Conservation (phyloP, 2,329 filamentous ascomycete species). For the Dothideomycetes sp. region DNA sequence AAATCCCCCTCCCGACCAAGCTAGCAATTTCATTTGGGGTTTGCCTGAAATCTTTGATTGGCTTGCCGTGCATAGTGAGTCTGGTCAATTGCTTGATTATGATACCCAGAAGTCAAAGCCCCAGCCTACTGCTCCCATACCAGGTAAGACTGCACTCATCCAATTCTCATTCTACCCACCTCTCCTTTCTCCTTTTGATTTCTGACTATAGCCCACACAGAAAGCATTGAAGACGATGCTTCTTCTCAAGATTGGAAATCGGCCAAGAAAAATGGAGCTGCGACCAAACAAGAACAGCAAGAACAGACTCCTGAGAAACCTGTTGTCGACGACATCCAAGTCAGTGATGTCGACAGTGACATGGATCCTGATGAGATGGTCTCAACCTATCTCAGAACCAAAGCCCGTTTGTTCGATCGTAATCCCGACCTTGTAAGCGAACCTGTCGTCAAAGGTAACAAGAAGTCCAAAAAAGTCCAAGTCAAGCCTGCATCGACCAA, state of each 20-base stretch:
- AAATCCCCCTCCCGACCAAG: slow-evolving; percentile 48
- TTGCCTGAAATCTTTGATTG: slow-evolving; percentile 82
- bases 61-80: slow-evolving; percentile 65
- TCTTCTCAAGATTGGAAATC: slow-evolving; percentile 1
- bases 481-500: slow-evolving; percentile 10
- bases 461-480: slow-evolving; percentile 18
- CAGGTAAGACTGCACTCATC: slow-evolving; percentile 2
- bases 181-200: not conserved
- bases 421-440: slow-evolving; percentile 46
- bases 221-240: slow-evolving; percentile 1
- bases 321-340: slow-evolving; percentile 20
- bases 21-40: slow-evolving; percentile 60
- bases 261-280: not conserved
- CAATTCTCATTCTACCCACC: not conserved
- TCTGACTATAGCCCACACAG: slow-evolving; percentile 7
- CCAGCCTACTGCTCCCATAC: not conserved
- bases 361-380: slow-evolving; percentile 42
- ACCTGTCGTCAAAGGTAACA: slow-evolving; percentile 19
- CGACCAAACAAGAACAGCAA: not conserved
- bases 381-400: slow-evolving; percentile 66
- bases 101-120: slow-evolving; percentile 18
- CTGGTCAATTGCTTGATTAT: slow-evolving; percentile 20
- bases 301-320: not conserved
- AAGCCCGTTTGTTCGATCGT: slow-evolving; percentile 41
- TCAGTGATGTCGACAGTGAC: slow-evolving; percentile 40